Conservation (phyloP, 2,329 filamentous ascomycete species). For the Penicillium digitatum region DNA sequence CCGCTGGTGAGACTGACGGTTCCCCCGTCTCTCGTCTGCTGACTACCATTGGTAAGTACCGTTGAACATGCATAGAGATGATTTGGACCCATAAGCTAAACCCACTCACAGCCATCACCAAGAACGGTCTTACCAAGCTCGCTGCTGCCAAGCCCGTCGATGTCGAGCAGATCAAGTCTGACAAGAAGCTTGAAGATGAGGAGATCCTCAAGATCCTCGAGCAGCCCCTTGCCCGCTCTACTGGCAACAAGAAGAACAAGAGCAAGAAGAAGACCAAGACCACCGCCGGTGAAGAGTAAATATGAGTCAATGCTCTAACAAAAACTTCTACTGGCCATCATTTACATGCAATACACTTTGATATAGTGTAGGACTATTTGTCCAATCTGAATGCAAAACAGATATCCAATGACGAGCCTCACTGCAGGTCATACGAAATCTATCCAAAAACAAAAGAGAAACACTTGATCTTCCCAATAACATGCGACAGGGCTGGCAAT, state of each 20-base stretch:
- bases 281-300: constrained; percentile 42
- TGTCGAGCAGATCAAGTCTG: constrained; percentile 77
- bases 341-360: constrained; percentile 18
- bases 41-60: constrained; percentile 80
- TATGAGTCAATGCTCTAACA: constrained; percentile 34
- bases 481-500: constrained; percentile 4
- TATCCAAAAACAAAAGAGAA: constrained; percentile 13
- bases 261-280: constrained; percentile 76
- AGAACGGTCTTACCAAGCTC: constrained; percentile 90
- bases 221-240: constrained; percentile 66
- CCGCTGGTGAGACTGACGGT: constrained; percentile 88
- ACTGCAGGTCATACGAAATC: constrained; percentile 15
- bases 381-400: constrained; percentile 20
- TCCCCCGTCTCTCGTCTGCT: constrained; percentile 79
- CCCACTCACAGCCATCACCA: constrained; percentile 71
- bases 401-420: constrained; percentile 24
- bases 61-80: neutral
- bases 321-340: constrained; percentile 16
- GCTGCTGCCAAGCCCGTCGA: constrained; percentile 72
- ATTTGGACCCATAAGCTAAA: constrained; percentile 20
- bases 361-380: constrained; percentile 14
- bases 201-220: constrained; percentile 93
- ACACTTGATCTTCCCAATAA: constrained; percentile 9
- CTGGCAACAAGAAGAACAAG: constrained; percentile 73
- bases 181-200: constrained; percentile 97